These are phyloP conservation scores for Sesbania bispinosa DNA, from an alignment of 306 rosid species.

Conservation along the genomic window DNA sequence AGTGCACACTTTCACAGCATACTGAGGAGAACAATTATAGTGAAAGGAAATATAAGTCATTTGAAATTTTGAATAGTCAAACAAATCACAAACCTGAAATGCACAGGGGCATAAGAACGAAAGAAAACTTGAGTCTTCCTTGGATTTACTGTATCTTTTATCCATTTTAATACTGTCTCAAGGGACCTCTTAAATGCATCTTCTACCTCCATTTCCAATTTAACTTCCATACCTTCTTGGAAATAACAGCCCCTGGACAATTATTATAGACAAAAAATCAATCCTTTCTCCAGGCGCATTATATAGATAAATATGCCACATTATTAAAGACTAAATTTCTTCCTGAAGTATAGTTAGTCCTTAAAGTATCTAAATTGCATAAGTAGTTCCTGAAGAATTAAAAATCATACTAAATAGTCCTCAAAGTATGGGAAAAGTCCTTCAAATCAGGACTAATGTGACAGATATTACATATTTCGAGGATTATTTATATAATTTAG, in stretches of 20 bases:
- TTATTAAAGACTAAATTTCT: no score
- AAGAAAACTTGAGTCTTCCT: constrained; percentile 69
- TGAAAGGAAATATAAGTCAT: background rate
- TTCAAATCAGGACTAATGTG: no score
- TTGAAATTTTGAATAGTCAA: constrained; percentile 9
- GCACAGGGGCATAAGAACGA: constrained; percentile 85
- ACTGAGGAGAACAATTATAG: background rate
- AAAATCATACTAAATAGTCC: no score
- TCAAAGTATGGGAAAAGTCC: no score
- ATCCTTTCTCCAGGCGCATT: background rate
- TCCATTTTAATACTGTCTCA: constrained; percentile 64
- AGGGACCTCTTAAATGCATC: constrained; percentile 64
- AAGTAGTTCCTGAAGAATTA: no score
- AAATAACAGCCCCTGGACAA: constrained; percentile 78
- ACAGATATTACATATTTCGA: no score
- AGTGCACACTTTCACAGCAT: no score
- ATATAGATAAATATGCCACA: background rate
- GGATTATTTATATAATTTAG: no score
- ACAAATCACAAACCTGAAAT: constrained; percentile 64
- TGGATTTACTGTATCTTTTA: constrained; percentile 46
- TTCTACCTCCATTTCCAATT: constrained; percentile 63
- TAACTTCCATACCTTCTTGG: constrained; percentile 66
- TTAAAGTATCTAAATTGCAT: no score
- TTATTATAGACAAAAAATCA: background rate
- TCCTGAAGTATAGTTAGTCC: no score